These are phyloP conservation scores for Capsella rubella DNA, from an alignment of 441 rosid species.

Conservation along the genomic window DNA sequence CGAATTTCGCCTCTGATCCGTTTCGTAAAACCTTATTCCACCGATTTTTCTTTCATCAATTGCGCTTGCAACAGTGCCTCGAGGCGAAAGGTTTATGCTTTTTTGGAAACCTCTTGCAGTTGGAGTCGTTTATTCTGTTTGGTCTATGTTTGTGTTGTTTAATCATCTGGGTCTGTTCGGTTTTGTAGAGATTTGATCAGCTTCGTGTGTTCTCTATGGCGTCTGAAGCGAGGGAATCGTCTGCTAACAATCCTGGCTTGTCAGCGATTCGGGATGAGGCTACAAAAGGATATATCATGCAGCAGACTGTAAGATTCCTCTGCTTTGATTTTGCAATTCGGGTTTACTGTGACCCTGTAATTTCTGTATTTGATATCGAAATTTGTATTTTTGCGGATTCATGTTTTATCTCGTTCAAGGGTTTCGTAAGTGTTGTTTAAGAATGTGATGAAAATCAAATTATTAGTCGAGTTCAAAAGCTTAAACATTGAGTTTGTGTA, in stretches of 20 bases:
- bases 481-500: background rate
- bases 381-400: no score
- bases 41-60: constrained; percentile 24
- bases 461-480: background rate
- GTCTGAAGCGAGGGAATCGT: constrained; percentile 71
- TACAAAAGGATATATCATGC: constrained; percentile 87
- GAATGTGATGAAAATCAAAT: no score
- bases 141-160: constrained; percentile 13
- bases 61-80: constrained; percentile 30
- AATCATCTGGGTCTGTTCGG: constrained; percentile 20
- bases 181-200: constrained; percentile 51
- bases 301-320: constrained; percentile 70
- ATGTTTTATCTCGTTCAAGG: no score
- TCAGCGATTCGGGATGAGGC: constrained; percentile 65
- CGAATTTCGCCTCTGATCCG: constrained; percentile 48
- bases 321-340: background rate
- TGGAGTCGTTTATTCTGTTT: background rate
- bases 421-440: no score
- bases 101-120: background rate
- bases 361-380: background rate
- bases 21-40: constrained; percentile 21
- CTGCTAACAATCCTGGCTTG: constrained; percentile 81
- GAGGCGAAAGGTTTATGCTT: constrained; percentile 41
- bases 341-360: background rate
- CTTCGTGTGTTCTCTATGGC: constrained; percentile 68